These are phyloP conservation scores for Purpureocillium takamizusanense DNA, from an alignment of 2,329 filamentous ascomycete species.

Conservation along the genomic window DNA sequence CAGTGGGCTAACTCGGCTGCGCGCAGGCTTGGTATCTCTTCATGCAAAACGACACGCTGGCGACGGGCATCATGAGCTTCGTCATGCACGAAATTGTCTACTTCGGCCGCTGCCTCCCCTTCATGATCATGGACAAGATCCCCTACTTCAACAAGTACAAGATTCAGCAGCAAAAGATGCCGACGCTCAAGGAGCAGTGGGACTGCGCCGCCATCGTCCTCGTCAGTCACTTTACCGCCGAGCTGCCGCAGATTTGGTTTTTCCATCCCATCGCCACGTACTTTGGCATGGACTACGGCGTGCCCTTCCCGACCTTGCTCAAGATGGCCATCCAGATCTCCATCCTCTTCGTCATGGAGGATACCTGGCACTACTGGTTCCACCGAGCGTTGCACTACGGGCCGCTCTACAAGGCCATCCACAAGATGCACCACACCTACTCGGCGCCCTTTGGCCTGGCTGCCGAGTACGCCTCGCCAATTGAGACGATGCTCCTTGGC, in stretches of 20 bases:
- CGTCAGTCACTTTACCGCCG: conserved; percentile 92
- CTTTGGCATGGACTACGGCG: conserved; percentile 78
- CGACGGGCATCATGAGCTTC: conserved; percentile 97
- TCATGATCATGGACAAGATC: conserved; percentile 84
- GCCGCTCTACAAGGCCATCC: conserved; percentile 89
- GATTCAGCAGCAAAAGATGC: conserved; percentile 84
- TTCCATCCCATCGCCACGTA: conserved; percentile 96
- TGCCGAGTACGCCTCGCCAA: conserved; percentile 94
- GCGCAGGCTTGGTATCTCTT: conserved; percentile 79
- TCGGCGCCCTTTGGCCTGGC: conserved; percentile 94
- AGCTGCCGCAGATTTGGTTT: conserved; percentile 97
- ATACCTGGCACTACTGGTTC: conserved; percentile 97
- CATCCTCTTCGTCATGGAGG: conserved; percentile 92
- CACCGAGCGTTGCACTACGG: conserved; percentile 92
- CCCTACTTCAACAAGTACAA: conserved; percentile 89
- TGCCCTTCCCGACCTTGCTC: conserved; percentile 78
- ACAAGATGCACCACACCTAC: conserved; percentile 99
- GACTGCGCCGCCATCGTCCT: conserved; percentile 89
- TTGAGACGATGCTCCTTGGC: conserved; percentile 92
- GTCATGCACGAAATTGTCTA: conserved; percentile 90
- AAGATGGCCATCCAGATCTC: conserved; percentile 89
- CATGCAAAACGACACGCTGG: conserved; percentile 96
- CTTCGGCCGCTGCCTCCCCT: conserved; percentile 85
- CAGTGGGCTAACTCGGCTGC: neutral
- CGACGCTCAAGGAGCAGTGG: conserved; percentile 89